A percentile compares a stretch with the other conserved stretches of the same genome.
Evolutionary conservation across 2,329 filamentous ascomycete genomes (phyloP).

Genomic region (Fusarium sp.): DNA sequence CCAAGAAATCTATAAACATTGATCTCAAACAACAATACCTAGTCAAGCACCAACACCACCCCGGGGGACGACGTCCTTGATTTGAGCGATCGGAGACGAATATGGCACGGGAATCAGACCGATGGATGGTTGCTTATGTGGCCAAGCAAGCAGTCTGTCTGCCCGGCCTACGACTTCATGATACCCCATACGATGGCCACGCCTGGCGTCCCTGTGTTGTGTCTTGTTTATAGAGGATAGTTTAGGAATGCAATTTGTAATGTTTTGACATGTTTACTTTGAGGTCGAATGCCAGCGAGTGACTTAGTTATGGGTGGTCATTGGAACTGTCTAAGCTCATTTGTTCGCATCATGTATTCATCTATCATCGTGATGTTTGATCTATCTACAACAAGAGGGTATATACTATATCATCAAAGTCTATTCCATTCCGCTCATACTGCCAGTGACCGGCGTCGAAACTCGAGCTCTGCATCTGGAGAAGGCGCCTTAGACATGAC

Average conservation of each 20-base stretch:
- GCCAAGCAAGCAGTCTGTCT: conserved; percentile 25
- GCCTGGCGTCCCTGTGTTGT: conserved; percentile 39
- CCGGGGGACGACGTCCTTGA: conserved; percentile 9
- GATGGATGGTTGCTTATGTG: conserved; percentile 37
- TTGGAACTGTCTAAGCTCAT: neutral
- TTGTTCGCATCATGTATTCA: neutral
- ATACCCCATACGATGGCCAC: conserved; percentile 43
- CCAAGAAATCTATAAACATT: conserved; percentile 38
- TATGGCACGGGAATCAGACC: conserved; percentile 39
- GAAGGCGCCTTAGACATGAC: conserved; percentile 53
- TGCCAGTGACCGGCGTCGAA: conserved; percentile 46
- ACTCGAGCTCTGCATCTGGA: conserved; percentile 53
- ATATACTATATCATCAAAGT: conserved; percentile 28
- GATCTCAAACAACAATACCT: neutral
- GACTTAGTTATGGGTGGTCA: neutral
- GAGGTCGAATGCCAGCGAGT: neutral
- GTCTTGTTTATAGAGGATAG: conserved; percentile 36
- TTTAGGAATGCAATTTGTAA: conserved; percentile 38
- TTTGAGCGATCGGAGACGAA: conserved; percentile 26
- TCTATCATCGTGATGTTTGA: neutral
- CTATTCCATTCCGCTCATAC: conserved; percentile 20
- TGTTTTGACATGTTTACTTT: neutral
- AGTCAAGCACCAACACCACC: neutral
- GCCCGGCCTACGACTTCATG: conserved; percentile 41
- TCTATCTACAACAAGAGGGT: conserved; percentile 27